A percentile compares a stretch with the other conserved stretches of the same genome.
phyloP scores from a whole-genome alignment of 2,329 filamentous ascomycete species.

The Aureobasidium sp. region DNA sequence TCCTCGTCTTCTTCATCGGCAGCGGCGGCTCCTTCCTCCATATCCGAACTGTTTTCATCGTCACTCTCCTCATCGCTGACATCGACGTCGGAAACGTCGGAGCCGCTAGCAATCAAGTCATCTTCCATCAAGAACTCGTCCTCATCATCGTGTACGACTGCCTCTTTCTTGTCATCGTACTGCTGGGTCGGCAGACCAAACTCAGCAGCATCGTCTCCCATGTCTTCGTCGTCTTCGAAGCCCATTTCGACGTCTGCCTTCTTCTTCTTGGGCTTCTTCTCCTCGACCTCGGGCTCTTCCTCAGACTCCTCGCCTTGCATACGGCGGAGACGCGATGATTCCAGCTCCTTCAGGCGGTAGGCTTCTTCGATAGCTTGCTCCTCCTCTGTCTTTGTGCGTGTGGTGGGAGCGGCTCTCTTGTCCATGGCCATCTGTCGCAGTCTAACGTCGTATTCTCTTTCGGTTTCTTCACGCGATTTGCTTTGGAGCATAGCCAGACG shows the following conservation, averaged over 20 bases:
- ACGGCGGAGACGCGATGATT: constrained; percentile 70
- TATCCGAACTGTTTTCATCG: constrained; percentile 31
- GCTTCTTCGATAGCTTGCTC: constrained; percentile 74
- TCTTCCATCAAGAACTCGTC: constrained; percentile 91
- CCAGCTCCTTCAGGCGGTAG: constrained; percentile 65
- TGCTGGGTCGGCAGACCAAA: constrained; percentile 57
- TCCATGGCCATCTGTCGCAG: constrained; percentile 78
- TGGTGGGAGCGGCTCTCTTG: constrained; percentile 72
- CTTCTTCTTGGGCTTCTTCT: constrained; percentile 52
- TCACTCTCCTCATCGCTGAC: constrained; percentile 21
- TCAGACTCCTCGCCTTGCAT: constrained; percentile 81
- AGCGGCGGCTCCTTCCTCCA: constrained; percentile 18
- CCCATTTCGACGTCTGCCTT: constrained; percentile 33
- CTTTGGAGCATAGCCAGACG: constrained; percentile 52
- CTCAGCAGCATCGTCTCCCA: constrained; percentile 48
- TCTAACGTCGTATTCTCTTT: constrained; percentile 80
- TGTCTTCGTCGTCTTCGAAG: constrained; percentile 30
- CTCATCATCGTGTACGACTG: constrained; percentile 78
- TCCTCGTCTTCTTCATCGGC: constrained; percentile 31
- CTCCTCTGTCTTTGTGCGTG: constrained; percentile 85
- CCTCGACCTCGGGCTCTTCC: constrained; percentile 46
- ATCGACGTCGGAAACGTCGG: constrained; percentile 30
- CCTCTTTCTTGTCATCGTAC: constrained; percentile 24
- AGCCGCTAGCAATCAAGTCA: constrained; percentile 75
- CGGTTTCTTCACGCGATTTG: constrained; percentile 57